A percentile compares a stretch with the other conserved stretches of the same genome.
phyloP scores from a whole-genome alignment of 345 rosid genomes.

The Pistacia vera region DNA sequence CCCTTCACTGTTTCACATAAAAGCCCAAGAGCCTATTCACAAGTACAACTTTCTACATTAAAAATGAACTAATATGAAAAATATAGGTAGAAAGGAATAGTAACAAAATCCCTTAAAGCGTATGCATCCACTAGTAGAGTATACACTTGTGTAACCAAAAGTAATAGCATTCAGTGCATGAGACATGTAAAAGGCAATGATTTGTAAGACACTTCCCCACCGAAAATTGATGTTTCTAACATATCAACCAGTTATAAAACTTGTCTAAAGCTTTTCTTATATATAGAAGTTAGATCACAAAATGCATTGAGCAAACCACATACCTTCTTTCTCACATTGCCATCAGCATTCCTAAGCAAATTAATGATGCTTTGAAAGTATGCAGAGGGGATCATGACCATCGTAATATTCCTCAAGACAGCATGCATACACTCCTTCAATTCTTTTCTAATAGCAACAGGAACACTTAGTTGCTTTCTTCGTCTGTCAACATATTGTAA shows the following conservation, averaged over 20 bases:
- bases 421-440: constrained; percentile 54
- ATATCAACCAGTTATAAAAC: not conserved
- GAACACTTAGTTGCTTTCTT: constrained; percentile 44
- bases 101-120: not conserved
- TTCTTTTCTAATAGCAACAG: constrained; percentile 47
- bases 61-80: constrained; percentile 1
- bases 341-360: constrained; percentile 66
- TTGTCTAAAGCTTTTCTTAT: not conserved
- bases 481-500: constrained; percentile 50
- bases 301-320: constrained; percentile 26
- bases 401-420: constrained; percentile 59
- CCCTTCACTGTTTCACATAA: constrained; percentile 67
- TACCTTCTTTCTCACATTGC: constrained; percentile 75
- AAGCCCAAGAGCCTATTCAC: constrained; percentile 75
- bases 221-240: not conserved
- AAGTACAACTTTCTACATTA: not conserved
- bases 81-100: not conserved
- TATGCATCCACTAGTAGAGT: not conserved
- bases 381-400: constrained; percentile 61
- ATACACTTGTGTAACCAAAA: not conserved
- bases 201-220: not conserved
- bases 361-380: constrained; percentile 68
- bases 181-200: not conserved
- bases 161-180: not conserved
- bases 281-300: not conserved